Base-by-base conservation (phyloP, 164 flowering plant genomes). In the Kingdonia uniflora region DNA sequence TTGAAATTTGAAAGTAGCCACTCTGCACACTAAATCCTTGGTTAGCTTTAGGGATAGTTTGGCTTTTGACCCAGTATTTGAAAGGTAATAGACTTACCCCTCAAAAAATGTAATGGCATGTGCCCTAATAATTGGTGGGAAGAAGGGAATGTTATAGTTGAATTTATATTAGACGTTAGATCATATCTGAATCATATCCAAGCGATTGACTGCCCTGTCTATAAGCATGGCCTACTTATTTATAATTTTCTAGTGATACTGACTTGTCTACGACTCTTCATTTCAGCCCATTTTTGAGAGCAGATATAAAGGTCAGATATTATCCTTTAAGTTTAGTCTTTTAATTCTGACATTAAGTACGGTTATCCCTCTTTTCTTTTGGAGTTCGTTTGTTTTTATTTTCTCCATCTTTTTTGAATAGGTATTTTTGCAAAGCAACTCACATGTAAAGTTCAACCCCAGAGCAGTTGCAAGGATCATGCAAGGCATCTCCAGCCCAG, bases 401-500 rank as follows among this genome's bases (percentile, higher is more conserved):
- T n/a, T n/a, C n/a, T n/a, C n/a, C n/a, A 43, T 48, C 51, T 56
- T 43, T 50, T 52, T 61, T 42, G 43, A 42, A 50, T 51, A 90
- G 96, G 98, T 91, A 22, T 86, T 94, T 69, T 64, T 89, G 63
- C 92, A 80, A 71, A 72, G 87, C 33, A 88, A 86, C 63, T 66
- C 80, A 19, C 82, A 87, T 17, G 73, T 58, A 16, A 89, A 89
- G 72, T 82, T 92, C 71, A 94, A 90, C 19, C 97, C 99, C 6
- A 75, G 99, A 72, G 95, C 96, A 43, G 69, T 86, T 38, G 95
- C 99, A 45, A 89, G 95, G 74, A 87, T 89, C 71, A 74, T 89
- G 92, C 99, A 94, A 64, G 96, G 97, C 53, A 74, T 89, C 40
- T 64, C 70, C 35, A 94, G 99, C 66, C 99, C 99, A 52, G 83